Conservation (phyloP, 2,329 filamentous ascomycete genomes). For the Zasmidium angulare region DNA sequence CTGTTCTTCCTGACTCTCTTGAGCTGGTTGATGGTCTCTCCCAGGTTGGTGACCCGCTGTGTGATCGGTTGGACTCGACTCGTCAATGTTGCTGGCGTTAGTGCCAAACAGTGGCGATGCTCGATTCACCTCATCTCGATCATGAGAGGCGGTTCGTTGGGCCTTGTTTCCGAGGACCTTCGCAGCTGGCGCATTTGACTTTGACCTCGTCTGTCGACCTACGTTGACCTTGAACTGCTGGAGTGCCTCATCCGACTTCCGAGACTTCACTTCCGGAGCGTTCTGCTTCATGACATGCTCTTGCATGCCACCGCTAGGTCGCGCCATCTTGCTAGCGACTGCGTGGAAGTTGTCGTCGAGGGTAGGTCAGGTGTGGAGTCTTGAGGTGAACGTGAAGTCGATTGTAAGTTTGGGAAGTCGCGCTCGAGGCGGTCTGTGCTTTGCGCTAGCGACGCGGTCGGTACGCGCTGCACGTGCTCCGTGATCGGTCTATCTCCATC, state of each 20-base stretch:
- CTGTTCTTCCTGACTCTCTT: background rate
- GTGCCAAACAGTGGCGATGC: slow-evolving; percentile 3
- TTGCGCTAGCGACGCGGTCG: background rate
- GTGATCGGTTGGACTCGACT: no score
- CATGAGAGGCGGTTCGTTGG: no score
- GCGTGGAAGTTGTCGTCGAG: no score
- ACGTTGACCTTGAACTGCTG: no score
- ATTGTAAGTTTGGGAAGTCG: background rate
- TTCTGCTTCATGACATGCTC: background rate
- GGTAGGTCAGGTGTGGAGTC: no score
- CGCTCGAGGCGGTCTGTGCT: background rate
- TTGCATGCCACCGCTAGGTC: background rate
- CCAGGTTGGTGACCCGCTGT: no score
- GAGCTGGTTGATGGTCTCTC: no score
- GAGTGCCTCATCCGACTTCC: slow-evolving; percentile 1
- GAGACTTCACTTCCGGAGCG: background rate
- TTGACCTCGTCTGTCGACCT: no score
- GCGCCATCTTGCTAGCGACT: background rate
- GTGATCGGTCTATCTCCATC: background rate
- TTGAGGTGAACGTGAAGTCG: background rate
- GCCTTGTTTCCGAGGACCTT: no score
- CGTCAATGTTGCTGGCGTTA: slow-evolving; percentile 15
- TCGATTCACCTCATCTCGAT: no score
- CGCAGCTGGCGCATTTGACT: no score
- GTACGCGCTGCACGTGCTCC: background rate